These are phyloP conservation scores for Lomentospora prolificans DNA, from an alignment of 2,329 filamentous ascomycete genomes.

Conservation along the genomic window DNA sequence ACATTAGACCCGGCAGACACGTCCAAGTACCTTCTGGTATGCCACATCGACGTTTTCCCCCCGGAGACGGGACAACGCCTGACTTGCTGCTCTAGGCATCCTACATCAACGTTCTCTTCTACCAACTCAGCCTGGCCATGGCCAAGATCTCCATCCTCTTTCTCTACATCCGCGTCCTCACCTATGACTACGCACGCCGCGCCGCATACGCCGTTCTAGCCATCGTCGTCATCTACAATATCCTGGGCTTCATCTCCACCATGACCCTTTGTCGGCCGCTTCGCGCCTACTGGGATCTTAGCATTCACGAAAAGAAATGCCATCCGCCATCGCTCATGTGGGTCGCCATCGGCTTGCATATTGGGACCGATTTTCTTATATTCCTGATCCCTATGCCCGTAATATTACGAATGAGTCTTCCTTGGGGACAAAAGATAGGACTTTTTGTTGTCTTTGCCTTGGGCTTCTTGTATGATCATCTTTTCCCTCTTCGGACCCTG, in stretches of 20 bases:
- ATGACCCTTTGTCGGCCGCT: conserved; percentile 15
- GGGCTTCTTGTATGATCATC: conserved; percentile 16
- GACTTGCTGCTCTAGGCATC: not conserved
- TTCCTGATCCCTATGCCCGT: conserved; percentile 19
- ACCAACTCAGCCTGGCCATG: conserved; percentile 15
- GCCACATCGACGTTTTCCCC: not conserved
- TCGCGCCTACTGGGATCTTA: conserved; percentile 11
- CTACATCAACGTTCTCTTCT: conserved; percentile 15
- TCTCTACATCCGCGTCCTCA: conserved; percentile 17
- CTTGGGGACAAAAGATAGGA: conserved; percentile 15
- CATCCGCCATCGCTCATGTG: conserved; percentile 17
- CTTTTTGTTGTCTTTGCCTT: conserved; percentile 16
- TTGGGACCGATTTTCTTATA: conserved; percentile 19
- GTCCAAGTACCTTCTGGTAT: not conserved
- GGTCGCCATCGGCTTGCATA: conserved; percentile 18
- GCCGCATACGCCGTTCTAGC: conserved; percentile 13
- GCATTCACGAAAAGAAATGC: conserved; percentile 6
- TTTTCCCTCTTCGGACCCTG: not conserved
- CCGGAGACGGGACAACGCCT: no score
- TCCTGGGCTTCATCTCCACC: conserved; percentile 14
- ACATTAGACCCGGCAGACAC: not conserved
- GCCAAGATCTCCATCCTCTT: conserved; percentile 18
- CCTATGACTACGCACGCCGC: conserved; percentile 15
- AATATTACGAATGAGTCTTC: conserved; percentile 18
- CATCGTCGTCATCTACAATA: conserved; percentile 13